Base-by-base conservation (phyloP, 2,329 filamentous ascomycete species). In the Diplodia scrobiculata region DNA sequence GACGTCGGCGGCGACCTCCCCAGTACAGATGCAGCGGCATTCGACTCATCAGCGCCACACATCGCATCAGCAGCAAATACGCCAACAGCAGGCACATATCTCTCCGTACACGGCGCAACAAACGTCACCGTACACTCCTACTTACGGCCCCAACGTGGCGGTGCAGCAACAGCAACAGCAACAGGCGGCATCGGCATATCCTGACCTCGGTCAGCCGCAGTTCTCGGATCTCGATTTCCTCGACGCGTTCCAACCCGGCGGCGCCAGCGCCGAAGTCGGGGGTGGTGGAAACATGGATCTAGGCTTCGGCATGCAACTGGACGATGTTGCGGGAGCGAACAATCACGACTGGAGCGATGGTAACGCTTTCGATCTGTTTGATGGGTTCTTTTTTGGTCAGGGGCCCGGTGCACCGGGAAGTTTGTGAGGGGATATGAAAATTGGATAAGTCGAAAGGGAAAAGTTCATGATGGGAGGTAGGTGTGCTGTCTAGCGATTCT, bases 301-400 rank as follows among this genome's bases (percentile, higher is more conserved):
- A 53, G 87, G 87, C 0, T 87, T 82, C 66, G 77, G 76, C 27
- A 77, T 79, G 76, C 76, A 72, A 1, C 75, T 78, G 19, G 79
- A 78, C 27, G 64, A 66, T 47, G 54, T 55, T 10, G 54, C 47
- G 50, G 79, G 78, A 5, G 53, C 36, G 55, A 78, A 78, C 5
- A 80, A 87, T 73, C 86, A 89, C 70, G 88, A 89, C 71, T 89
- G 77, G 76, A 77, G 74, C 45, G 78, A 79, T 65, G 77, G 76
- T 1, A 76, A 74, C 63, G 76, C 77, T 6, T 72, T 81, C 41
- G 81, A 83, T 73, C 68, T 83, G 13, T 91, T 91, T 76, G 89
- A 91, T 72, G 86, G 87, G 0, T 91, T 91, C 74, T 90, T 90
- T 79, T 90, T 90, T 73, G 87, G 88, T 0, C 84, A 74, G 69